Base-by-base conservation (phyloP, 1,284 basidiomycete species). In the Ustilago tritici region DNA sequence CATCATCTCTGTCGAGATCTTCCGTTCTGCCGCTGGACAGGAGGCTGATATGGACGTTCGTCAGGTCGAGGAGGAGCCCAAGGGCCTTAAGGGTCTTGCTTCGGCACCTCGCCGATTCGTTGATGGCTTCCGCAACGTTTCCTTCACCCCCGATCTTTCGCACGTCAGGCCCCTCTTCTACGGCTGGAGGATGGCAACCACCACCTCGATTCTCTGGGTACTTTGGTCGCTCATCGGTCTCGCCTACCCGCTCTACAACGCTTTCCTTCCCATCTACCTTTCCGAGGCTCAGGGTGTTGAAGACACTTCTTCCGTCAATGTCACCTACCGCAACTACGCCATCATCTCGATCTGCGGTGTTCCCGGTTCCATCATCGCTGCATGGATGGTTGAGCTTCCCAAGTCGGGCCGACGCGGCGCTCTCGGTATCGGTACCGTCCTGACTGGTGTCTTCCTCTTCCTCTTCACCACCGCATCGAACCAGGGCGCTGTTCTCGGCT, bases 241-340 rank as follows among this genome's bases (percentile, higher is more conserved):
- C 35, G 83, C 81, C n/a, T 86, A 86, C 67, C 84, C 84, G 28
- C 79, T 86, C 28, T 86, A 81, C 79, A 86, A 86, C 61, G 81
- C 84, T 2, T 86, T 86, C 76, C 58, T 86, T 57, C 76, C 84
- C 55, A 70, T 84, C 58, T 85, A 84, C 57, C 79, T 86, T 11
- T 49, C 63, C 17, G 35, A 69, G 17, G 68, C 76, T 4, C 76
- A 75, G 38, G 67, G 70, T 15, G 61, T 68, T 23, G 35, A 36
- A 5, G 77, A 66, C 31, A 43, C 46, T 4, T 64, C 62, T 5
- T 71, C 60, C 2, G 69, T 66, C 41, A 28, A 70, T 49, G 52
- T 35, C n/a, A 82, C 80, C 12, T 86, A 85, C 76, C 71, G 80
- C 28, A 80, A 86, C 68, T 86, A 86, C 54, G 80, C 80, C 57